Evolutionary conservation across 306 rosid genomes (phyloP).

Genomic region (Parietaria judaica): DNA sequence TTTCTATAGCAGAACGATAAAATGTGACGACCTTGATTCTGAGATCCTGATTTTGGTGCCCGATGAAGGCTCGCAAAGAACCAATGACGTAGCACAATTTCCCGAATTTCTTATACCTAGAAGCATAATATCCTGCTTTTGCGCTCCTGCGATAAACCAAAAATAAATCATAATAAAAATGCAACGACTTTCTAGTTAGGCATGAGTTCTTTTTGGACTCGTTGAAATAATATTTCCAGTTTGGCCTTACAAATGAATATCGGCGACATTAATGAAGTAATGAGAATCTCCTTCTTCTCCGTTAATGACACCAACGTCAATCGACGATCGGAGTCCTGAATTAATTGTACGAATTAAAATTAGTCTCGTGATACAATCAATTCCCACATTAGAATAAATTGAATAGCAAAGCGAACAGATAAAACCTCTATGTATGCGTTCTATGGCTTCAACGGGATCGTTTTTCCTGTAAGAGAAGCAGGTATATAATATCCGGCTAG

Average conservation of each 20-base stretch:
- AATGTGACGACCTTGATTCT: conserved; percentile 63
- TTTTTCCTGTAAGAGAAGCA: conserved; percentile 49
- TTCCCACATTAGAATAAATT: background rate
- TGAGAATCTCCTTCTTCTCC: conserved; percentile 51
- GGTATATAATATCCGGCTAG: conserved; percentile 10
- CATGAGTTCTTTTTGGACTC: conserved; percentile 1
- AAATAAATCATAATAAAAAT: conserved; percentile 9
- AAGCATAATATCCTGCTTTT: conserved; percentile 82
- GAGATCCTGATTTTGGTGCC: conserved; percentile 69
- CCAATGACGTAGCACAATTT: conserved; percentile 85
- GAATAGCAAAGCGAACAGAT: conserved; percentile 6
- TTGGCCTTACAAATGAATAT: conserved; percentile 84
- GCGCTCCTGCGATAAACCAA: conserved; percentile 63
- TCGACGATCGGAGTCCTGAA: conserved; percentile 61
- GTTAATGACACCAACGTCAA: conserved; percentile 67
- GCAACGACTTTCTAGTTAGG: background rate
- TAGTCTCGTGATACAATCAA: background rate
- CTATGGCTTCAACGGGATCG: conserved; percentile 77
- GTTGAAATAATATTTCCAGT: conserved; percentile 17
- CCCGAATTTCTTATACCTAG: conserved; percentile 80
- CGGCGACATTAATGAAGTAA: conserved; percentile 88
- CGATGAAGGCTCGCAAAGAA: conserved; percentile 82
- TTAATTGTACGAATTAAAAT: background rate
- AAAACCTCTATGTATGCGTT: conserved; percentile 66
- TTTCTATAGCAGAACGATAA: background rate